A percentile compares a stretch with the other conserved stretches of the same genome.
These are phyloP conservation scores for Debaryomyces robertsiae DNA, from an alignment of 1,139 yeast species.

Conservation along the genomic window DNA sequence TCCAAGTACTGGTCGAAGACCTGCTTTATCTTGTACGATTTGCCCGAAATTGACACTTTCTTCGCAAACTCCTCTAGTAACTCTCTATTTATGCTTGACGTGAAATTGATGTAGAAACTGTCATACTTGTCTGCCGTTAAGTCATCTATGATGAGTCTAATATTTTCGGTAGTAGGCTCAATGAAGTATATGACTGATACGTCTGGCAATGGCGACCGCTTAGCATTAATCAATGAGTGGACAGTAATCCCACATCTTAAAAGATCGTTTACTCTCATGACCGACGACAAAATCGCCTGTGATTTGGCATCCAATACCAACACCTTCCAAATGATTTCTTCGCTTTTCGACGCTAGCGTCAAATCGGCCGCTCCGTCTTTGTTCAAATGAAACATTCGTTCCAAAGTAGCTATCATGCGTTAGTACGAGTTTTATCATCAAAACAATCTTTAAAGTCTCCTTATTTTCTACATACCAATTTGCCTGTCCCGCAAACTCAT, in stretches of 20 bases:
- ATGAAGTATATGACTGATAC: constrained; percentile 94
- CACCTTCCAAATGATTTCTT: constrained; percentile 90
- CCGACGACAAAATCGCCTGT: constrained; percentile 84
- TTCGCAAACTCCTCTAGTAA: constrained; percentile 88
- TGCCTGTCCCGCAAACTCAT: constrained; percentile 38
- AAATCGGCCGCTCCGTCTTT: constrained; percentile 56
- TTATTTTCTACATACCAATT: constrained; percentile 23
- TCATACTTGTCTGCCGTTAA: constrained; percentile 74
- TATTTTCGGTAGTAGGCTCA: constrained; percentile 80
- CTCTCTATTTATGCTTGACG: constrained; percentile 74
- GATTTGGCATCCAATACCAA: constrained; percentile 79
- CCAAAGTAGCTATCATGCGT: constrained; percentile 44
- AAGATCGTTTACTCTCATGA: constrained; percentile 85
- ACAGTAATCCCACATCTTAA: constrained; percentile 88
- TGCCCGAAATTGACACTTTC: constrained; percentile 71
- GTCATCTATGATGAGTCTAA: constrained; percentile 69
- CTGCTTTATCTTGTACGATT: constrained; percentile 72
- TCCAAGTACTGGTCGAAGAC: constrained; percentile 93
- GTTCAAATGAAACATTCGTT: constrained; percentile 83
- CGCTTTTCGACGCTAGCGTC: constrained; percentile 54
- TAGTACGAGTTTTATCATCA: not conserved
- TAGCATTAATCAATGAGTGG: constrained; percentile 70
- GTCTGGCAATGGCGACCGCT: constrained; percentile 81
- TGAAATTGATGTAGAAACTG: constrained; percentile 79
- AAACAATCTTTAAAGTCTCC: too few relatives aligned